Conservation (phyloP, 768 basidiomycete genomes). For the Mycena crocata region DNA sequence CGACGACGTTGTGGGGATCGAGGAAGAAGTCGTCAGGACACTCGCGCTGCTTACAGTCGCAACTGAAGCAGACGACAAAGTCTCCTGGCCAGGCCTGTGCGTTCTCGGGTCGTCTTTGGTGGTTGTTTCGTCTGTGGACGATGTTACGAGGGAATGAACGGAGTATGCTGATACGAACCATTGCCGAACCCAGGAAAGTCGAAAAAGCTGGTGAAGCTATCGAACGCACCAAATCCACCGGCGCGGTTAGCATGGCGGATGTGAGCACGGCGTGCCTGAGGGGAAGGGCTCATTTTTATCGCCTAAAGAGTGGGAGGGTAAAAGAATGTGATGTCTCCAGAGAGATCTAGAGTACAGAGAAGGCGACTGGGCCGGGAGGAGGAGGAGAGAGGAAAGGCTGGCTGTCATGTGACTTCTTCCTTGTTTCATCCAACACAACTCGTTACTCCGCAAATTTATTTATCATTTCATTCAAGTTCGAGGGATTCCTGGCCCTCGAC, state of each 20-base stretch:
- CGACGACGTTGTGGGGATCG: not conserved
- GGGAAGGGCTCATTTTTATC: constrained; percentile 28
- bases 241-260: constrained; percentile 29
- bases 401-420: too few relatives aligned
- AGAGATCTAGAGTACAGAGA: constrained; percentile 21
- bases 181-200: not conserved
- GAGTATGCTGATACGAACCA: not conserved
- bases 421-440: too few relatives aligned
- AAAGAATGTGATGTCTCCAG: constrained; percentile 32
- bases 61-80: not conserved
- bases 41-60: not conserved
- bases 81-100: not conserved
- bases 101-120: not conserved
- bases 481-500: too few relatives aligned
- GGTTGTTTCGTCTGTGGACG: too few relatives aligned
- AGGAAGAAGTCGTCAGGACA: not conserved
- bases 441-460: too few relatives aligned
- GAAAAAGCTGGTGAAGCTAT: not conserved
- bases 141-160: not conserved
- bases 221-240: constrained; percentile 21
- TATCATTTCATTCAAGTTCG: too few relatives aligned
- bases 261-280: constrained; percentile 15
- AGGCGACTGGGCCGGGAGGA: too few relatives aligned
- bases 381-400: too few relatives aligned
- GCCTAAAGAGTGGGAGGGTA: constrained; percentile 16